phyloP scores from a whole-genome alignment of 192 early-diverging fungal species.

The Radiomyces spectabilis region DNA sequence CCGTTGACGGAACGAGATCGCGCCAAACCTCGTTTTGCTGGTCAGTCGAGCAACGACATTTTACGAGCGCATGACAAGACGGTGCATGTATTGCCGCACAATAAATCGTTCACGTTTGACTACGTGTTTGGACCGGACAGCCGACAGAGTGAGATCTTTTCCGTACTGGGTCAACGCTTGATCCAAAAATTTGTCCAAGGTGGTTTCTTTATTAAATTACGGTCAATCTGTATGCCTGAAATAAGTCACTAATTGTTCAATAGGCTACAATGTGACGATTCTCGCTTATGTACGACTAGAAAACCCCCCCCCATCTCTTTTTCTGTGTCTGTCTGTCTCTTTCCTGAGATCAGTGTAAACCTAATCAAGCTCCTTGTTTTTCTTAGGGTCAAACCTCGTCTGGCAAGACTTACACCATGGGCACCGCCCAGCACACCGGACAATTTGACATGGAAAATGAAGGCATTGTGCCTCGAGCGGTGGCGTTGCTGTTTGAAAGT shows the following conservation, averaged over 20 bases:
- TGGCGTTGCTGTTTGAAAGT: slow-evolving; percentile 50
- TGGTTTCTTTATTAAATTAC: not conserved
- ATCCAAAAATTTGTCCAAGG: slow-evolving; percentile 30
- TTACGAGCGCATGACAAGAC: slow-evolving; percentile 12
- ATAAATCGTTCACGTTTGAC: slow-evolving; percentile 28
- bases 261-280: slow-evolving; percentile 92
- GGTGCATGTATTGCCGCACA: slow-evolving; percentile 18
- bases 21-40: slow-evolving; percentile 13
- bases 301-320: too few species aligned
- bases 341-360: too few species aligned
- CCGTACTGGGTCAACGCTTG: slow-evolving; percentile 14
- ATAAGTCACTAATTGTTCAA: too few species aligned
- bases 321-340: not conserved
- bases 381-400: slow-evolving; percentile 76
- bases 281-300: slow-evolving; percentile 63
- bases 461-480: slow-evolving; percentile 71
- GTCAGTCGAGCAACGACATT: slow-evolving; percentile 7
- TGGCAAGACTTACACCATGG: slow-evolving; percentile 97
- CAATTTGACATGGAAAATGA: slow-evolving; percentile 18
- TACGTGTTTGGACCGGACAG: slow-evolving; percentile 26
- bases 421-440: slow-evolving; percentile 48
- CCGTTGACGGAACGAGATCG: slow-evolving; percentile 25
- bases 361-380: too few species aligned
- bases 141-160: slow-evolving; percentile 23
- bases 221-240: too few species aligned